Conservation (phyloP, 2,329 filamentous ascomycete species). For the Monascus ruber region DNA sequence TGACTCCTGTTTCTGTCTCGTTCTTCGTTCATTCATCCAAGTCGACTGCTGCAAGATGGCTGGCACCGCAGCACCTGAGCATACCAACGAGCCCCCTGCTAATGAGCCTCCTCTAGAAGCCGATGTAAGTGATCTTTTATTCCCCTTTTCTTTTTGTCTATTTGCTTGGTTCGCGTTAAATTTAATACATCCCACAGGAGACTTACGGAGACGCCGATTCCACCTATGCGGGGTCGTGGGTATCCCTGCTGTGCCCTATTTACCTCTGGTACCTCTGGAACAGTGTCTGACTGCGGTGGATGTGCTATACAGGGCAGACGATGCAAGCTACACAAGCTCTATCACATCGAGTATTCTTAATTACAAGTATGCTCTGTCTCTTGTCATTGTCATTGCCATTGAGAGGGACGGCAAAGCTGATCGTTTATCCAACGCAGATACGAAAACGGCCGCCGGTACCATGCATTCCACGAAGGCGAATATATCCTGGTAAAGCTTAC, state of each 20-base stretch:
- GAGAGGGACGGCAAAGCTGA: constrained; percentile 1
- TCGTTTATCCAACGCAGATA: constrained; percentile 11
- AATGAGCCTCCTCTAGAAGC: not conserved
- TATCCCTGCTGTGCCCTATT: not conserved
- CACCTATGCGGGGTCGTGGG: constrained; percentile 1
- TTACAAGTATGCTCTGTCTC: constrained; percentile 5
- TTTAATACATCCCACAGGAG: not conserved
- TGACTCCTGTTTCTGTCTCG: too few species aligned
- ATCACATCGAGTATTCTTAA: constrained; percentile 9
- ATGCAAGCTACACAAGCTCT: constrained; percentile 6
- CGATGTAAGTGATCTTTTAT: not conserved
- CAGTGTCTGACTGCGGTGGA: not conserved
- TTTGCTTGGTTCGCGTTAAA: not conserved
- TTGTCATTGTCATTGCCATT: too few species aligned
- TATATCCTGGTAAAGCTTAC: constrained; percentile 11
- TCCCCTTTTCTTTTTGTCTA: too few species aligned
- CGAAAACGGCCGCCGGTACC: constrained; percentile 15
- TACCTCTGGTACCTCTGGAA: too few species aligned
- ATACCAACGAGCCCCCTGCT: too few species aligned
- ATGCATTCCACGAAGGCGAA: constrained; percentile 19
- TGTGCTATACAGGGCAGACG: not conserved
- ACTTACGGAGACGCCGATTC: constrained; percentile 1
- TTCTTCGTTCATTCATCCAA: too few species aligned
- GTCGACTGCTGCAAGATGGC: too few species aligned
- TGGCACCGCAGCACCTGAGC: too few species aligned